Evolutionary conservation across 1,139 yeast genomes (phyloP).

Genomic region (Candida sojae): DNA sequence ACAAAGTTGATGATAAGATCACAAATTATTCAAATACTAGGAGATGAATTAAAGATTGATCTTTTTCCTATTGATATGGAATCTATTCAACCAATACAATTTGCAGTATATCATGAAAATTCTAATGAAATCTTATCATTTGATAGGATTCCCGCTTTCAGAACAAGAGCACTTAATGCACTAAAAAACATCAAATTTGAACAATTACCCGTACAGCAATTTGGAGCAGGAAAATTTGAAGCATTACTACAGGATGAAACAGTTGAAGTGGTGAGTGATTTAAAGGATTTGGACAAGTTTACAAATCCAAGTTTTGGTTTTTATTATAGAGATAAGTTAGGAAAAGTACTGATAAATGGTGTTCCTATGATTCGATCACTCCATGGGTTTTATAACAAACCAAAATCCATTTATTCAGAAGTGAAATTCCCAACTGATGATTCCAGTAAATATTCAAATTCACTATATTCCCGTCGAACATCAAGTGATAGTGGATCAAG

Average conservation of each 20-base stretch:
- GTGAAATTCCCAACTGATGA: constrained; percentile 5
- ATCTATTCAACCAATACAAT: constrained; percentile 5
- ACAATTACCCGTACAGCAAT: constrained; percentile 5
- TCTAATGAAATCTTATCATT: constrained; percentile 8
- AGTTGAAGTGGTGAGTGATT: not conserved
- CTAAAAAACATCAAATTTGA: constrained; percentile 9
- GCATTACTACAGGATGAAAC: constrained; percentile 4
- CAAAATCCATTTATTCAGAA: not conserved
- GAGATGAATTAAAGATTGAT: constrained; percentile 1
- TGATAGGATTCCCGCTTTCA: constrained; percentile 3
- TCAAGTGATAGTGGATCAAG: constrained; percentile 4
- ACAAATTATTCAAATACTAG: constrained; percentile 3
- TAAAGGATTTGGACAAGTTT: constrained; percentile 1
- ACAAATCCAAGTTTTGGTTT: constrained; percentile 7
- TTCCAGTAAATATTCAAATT: not conserved
- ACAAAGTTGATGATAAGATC: constrained; percentile 5
- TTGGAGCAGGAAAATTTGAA: constrained; percentile 1
- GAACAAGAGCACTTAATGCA: constrained; percentile 7
- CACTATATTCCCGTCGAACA: constrained; percentile 2
- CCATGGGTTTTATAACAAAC: constrained; percentile 5
- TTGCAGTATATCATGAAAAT: constrained; percentile 9
- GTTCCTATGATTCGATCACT: constrained; percentile 5
- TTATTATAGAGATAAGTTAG: constrained; percentile 3
- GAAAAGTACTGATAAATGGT: constrained; percentile 4
- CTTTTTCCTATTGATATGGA: constrained; percentile 6